Base-by-base conservation (phyloP, 371 early-diverging fungal species). In the Mucor irregularis region DNA sequence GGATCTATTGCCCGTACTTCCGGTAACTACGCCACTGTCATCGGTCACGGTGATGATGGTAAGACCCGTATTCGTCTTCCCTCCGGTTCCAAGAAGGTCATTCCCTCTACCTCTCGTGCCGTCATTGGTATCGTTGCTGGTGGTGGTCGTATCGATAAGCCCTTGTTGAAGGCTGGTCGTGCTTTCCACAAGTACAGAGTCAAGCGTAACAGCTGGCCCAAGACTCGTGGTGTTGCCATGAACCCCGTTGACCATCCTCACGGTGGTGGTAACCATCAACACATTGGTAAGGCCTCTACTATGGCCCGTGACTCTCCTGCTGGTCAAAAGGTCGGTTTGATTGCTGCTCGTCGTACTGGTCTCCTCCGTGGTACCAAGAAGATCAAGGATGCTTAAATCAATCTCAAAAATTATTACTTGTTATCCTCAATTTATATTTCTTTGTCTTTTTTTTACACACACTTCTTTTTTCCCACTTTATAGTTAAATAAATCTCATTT, bases 251-350 rank as follows among this genome's bases (percentile, higher is more conserved):
- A 97, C 83, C 86, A 86, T 76, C 83, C 84, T 69, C 84, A 83
- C 81, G 84, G 82, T 79, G 78, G 78, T 78, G 73, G 78, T 78
- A 78, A 75, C 91, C 99, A 99, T 83, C 99, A 99, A 89, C 99
- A 99, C 86, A 98, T 99, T 89, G 99, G 99, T 95, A 96, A 99
- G 88, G 99, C 99, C 49, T 96, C 99, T 67, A 99, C 98, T 64
- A 88, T 98, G 58, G 82, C 95, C 51, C 91, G 97, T 77, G 80
- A 83, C 80, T 87, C 95, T 64, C 91, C 94, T 62, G 61, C 61
- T 49, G 61, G 61, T 65, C 61, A 65, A 59, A 61, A 65, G 61
- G 66, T 61, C 30, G 66, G 66, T 56, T 65, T 61, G 61, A 65
- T 61, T 61, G 66, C 66, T 56, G 62, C 66, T 46, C 53, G 60